Evolutionary conservation across 1,284 basidiomycete genomes (phyloP).

Genomic region (Afroboletus lepidellus): DNA sequence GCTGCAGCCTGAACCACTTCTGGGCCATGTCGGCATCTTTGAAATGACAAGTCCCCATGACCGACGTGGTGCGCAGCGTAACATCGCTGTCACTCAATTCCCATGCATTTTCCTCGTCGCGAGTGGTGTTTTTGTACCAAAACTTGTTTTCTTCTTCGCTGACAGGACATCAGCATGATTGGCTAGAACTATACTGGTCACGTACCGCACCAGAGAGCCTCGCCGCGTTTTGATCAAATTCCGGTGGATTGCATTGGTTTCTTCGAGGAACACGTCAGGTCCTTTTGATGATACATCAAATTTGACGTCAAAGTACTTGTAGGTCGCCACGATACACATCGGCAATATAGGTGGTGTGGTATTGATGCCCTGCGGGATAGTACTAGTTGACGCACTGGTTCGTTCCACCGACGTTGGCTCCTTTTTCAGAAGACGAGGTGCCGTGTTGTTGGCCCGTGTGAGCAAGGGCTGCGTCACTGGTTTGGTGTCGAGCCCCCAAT

Average conservation of each 20-base stretch:
- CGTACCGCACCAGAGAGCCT: not conserved
- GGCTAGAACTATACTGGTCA: no score
- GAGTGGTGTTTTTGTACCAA: not conserved
- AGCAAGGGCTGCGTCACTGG: not conserved
- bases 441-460: no score
- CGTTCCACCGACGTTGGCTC: no score
- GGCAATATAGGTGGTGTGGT: not conserved
- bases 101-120: not conserved
- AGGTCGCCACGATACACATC: not conserved
- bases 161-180: not conserved
- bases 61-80: not conserved
- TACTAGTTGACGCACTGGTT: not conserved
- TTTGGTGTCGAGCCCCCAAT: not conserved
- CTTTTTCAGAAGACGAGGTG: not conserved
- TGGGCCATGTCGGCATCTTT: not conserved
- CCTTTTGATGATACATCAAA: not conserved
- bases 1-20: slow-evolving; percentile 1
- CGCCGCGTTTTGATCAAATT: not conserved
- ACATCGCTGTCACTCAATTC: not conserved
- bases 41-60: not conserved
- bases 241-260: not conserved
- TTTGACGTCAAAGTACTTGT: not conserved
- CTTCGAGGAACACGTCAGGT: not conserved
- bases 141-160: not conserved
- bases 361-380: not conserved